Evolutionary conservation across 1,284 basidiomycete genomes (phyloP).

Genomic region (Boletus sp.): DNA sequence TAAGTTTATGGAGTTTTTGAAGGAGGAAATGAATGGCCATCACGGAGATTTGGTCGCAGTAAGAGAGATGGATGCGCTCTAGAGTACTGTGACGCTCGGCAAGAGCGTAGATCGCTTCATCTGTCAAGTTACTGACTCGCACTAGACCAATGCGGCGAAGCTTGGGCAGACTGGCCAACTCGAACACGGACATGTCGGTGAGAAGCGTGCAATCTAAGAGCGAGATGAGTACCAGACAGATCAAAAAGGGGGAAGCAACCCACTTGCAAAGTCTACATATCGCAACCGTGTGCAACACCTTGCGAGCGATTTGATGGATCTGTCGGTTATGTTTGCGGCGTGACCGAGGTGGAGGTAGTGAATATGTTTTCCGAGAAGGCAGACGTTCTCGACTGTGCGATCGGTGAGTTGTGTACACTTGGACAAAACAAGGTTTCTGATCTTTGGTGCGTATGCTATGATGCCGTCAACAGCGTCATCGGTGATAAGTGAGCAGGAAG

Average conservation of each 20-base stretch:
- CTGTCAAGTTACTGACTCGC: conserved; percentile 88
- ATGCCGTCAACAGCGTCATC: conserved; percentile 92
- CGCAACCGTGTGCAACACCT: conserved; percentile 88
- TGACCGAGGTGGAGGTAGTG: conserved; percentile 97
- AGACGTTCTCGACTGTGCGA: conserved; percentile 79
- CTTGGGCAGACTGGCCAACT: conserved; percentile 85
- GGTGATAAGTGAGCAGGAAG: conserved; percentile 76
- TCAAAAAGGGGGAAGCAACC: conserved; percentile 32
- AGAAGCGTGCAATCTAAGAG: conserved; percentile 75
- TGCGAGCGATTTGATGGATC: conserved; percentile 80
- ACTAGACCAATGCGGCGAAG: conserved; percentile 94
- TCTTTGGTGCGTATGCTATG: conserved; percentile 81
- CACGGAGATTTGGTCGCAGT: conserved; percentile 94
- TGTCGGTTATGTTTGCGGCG: conserved; percentile 85
- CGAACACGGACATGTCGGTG: conserved; percentile 92
- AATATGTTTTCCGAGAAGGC: conserved; percentile 83
- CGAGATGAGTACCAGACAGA: conserved; percentile 3
- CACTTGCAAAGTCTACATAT: conserved; percentile 96
- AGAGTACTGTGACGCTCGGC: conserved; percentile 79
- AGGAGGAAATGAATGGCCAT: conserved; percentile 89
- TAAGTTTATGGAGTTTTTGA: conserved; percentile 82
- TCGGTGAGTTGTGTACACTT: conserved; percentile 90
- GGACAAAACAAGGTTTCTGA: conserved; percentile 89
- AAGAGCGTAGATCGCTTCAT: conserved; percentile 87
- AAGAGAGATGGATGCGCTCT: conserved; percentile 95